Percentiles rank a stretch among this genome's conserved stretches.
Conservation (phyloP, 2,329 filamentous ascomycete genomes). For the Sarocladium strictum region DNA sequence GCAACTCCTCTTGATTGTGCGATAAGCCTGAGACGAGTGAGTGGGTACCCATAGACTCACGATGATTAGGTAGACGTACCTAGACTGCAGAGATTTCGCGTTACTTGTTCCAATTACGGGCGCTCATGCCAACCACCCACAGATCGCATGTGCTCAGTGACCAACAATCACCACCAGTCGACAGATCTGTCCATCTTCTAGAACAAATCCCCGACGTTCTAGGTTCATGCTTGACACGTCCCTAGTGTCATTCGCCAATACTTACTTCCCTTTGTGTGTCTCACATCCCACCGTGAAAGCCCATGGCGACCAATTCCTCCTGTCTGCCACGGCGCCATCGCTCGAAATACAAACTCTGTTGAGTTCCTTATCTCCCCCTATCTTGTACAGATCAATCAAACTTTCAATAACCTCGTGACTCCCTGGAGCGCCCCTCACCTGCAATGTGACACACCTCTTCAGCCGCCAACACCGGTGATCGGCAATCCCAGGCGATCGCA, state of each 20-base stretch:
- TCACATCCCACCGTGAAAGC: background rate
- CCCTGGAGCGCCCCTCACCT: background rate
- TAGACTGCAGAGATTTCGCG: too few species aligned
- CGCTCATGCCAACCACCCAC: too few species aligned
- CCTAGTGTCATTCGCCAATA: too few species aligned
- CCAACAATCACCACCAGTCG: background rate
- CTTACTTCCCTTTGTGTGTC: background rate
- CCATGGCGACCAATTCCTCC: background rate
- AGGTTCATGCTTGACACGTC: background rate
- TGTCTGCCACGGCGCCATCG: too few species aligned
- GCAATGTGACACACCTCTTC: constrained; percentile 7
- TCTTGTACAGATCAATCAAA: too few species aligned
- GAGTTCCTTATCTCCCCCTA: background rate
- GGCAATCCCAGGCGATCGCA: background rate
- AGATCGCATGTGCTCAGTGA: too few species aligned
- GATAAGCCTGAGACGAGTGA: background rate
- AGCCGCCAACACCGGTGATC: background rate
- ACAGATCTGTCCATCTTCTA: background rate
- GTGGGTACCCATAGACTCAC: too few species aligned
- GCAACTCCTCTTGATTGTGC: constrained; percentile 21
- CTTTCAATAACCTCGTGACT: constrained; percentile 2
- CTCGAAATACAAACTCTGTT: too few species aligned
- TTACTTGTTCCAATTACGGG: too few species aligned
- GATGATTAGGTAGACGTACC: too few species aligned
- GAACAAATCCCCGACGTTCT: background rate